phyloP scores from a whole-genome alignment of 192 early-diverging fungal species.

The Backusella mclennaniae region DNA sequence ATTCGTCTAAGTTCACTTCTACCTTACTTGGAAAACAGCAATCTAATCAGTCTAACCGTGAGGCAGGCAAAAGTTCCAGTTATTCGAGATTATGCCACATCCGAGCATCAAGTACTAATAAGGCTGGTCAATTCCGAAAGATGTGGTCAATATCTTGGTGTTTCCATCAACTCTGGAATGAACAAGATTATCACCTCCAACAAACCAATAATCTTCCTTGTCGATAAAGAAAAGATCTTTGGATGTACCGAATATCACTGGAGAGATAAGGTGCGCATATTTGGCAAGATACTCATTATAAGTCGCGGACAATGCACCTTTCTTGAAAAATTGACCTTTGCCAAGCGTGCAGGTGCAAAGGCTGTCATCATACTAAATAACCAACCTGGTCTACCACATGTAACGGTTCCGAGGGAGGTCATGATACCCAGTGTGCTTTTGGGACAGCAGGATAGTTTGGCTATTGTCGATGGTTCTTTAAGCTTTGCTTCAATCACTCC shows the following conservation, averaged over 20 bases:
- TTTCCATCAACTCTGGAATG: neutral
- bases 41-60: neutral
- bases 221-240: neutral
- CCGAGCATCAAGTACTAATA: neutral
- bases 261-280: constrained; percentile 23
- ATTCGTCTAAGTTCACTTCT: neutral
- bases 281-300: constrained; percentile 38
- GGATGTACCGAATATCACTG: constrained; percentile 40
- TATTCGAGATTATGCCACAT: neutral
- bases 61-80: neutral
- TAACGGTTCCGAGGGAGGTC: neutral
- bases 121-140: neutral
- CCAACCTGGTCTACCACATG: constrained; percentile 9
- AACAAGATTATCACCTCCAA: neutral
- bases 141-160: neutral
- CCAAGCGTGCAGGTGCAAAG: constrained; percentile 44
- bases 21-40: neutral
- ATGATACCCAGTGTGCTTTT: constrained; percentile 13
- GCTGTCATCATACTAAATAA: constrained; percentile 41
- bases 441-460: neutral
- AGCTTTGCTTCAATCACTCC: neutral
- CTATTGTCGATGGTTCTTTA: neutral
- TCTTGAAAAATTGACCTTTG: constrained; percentile 39
- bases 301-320: constrained; percentile 47
- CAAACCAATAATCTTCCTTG: neutral